A percentile compares a stretch with the other conserved stretches of the same genome.
Conservation (phyloP, 2,329 filamentous ascomycete genomes). For the Epichloe sibirici region DNA sequence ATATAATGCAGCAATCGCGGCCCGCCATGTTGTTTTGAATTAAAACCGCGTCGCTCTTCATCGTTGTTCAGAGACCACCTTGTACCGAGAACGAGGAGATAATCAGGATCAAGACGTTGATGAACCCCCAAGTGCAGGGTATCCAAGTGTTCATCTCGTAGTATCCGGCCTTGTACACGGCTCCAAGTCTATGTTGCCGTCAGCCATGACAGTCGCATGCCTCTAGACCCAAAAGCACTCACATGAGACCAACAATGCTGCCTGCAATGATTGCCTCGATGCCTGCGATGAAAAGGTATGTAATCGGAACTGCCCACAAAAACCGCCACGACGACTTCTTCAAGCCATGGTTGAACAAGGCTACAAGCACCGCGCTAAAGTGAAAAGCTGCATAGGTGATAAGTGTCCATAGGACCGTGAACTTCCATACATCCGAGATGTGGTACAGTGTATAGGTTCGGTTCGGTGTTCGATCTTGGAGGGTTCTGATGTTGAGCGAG, state of each 20-base stretch:
- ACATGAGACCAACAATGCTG: conserved; percentile 72
- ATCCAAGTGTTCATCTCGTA: conserved; percentile 94
- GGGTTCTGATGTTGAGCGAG: conserved; percentile 62
- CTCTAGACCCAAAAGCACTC: conserved; percentile 21
- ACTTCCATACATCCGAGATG: conserved; percentile 69
- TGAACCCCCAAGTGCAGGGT: conserved; percentile 75
- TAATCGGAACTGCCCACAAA: conserved; percentile 59
- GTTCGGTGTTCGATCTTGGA: conserved; percentile 31
- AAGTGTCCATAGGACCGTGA: conserved; percentile 77
- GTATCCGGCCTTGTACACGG: conserved; percentile 68
- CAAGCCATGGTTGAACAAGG: conserved; percentile 56
- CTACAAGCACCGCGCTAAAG: conserved; percentile 56
- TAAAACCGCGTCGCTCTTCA: neutral
- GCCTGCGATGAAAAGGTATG: conserved; percentile 60
- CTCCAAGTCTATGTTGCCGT: conserved; percentile 54
- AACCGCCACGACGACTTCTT: conserved; percentile 45
- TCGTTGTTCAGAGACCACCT: conserved; percentile 56
- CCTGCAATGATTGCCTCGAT: conserved; percentile 70
- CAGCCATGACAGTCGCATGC: neutral
- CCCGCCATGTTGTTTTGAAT: neutral
- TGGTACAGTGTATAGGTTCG: conserved; percentile 53
- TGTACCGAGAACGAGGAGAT: conserved; percentile 89
- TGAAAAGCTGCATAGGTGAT: conserved; percentile 69
- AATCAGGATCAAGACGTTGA: conserved; percentile 72
- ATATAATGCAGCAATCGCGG: too few relatives aligned